Conservation (phyloP, 2,329 filamentous ascomycete species). For the Achaetomium macrosporum region DNA sequence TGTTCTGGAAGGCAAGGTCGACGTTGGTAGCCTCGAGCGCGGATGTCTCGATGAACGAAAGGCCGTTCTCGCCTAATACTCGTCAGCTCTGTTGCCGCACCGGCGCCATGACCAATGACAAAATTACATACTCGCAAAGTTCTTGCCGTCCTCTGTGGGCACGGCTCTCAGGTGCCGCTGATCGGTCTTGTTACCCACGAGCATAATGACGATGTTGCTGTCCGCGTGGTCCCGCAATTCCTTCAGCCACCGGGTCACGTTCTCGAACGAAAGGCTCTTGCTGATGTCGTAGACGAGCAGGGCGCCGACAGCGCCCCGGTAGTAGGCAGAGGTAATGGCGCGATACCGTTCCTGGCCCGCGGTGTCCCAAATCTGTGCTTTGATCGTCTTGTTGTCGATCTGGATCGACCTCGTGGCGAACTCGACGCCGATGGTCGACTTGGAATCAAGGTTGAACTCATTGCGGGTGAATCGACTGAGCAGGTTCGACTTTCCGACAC, state of each 20-base stretch:
- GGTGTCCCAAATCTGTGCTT: conserved; percentile 99
- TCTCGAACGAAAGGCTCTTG: conserved; percentile 99
- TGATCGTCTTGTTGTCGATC: conserved; percentile 99
- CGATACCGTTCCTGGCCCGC: conserved; percentile 98
- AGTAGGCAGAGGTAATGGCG: conserved; percentile 98
- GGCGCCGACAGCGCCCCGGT: conserved; percentile 93
- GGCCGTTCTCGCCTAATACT: conserved; percentile 80
- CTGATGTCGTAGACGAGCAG: conserved; percentile 99
- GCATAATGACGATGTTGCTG: conserved; percentile 99
- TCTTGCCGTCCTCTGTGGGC: conserved; percentile 94
- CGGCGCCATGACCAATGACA: background rate
- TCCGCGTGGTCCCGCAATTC: conserved; percentile 97
- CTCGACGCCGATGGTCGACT: conserved; percentile 99
- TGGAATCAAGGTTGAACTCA: conserved; percentile 99
- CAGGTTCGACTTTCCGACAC: conserved; percentile 99
- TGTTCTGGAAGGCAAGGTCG: conserved; percentile 98
- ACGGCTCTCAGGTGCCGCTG: conserved; percentile 96
- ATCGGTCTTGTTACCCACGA: conserved; percentile 99
- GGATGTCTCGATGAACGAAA: conserved; percentile 99
- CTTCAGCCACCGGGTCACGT: conserved; percentile 98
- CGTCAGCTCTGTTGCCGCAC: conserved; percentile 21
- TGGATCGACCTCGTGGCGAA: conserved; percentile 98
- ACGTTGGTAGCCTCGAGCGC: conserved; percentile 98
- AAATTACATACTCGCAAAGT: conserved; percentile 74
- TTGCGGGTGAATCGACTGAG: conserved; percentile 99